Conservation (phyloP, 2,329 filamentous ascomycete genomes). For the Penicillium sp. region DNA sequence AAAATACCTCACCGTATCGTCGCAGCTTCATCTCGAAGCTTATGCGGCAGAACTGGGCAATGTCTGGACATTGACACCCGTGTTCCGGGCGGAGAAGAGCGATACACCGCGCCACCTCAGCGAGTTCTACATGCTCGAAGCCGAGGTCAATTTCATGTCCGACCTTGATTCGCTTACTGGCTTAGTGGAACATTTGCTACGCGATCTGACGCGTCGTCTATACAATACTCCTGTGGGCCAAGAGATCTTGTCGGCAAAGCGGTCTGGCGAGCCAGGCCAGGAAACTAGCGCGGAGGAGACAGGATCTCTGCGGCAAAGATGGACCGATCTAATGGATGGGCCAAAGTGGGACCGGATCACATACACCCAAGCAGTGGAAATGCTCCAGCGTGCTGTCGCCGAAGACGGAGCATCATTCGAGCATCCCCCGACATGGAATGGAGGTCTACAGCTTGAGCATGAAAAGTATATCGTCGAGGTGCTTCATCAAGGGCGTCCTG, state of each 20-base stretch:
- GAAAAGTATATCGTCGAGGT: conserved; percentile 78
- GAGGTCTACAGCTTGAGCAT: conserved; percentile 83
- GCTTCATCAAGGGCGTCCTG: conserved; percentile 63
- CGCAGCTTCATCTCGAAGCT: conserved; percentile 90
- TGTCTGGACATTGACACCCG: conserved; percentile 92
- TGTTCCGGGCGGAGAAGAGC: conserved; percentile 88
- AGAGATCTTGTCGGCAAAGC: conserved; percentile 54
- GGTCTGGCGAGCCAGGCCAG: conserved; percentile 42
- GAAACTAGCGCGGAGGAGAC: conserved; percentile 32
- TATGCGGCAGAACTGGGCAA: conserved; percentile 82
- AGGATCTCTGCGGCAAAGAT: conserved; percentile 61
- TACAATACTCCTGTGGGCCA: conserved; percentile 51
- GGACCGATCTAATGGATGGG: conserved; percentile 62
- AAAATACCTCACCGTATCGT: conserved; percentile 96
- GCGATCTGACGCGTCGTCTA: conserved; percentile 52
- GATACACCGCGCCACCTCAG: conserved; percentile 91
- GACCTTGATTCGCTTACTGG: conserved; percentile 70
- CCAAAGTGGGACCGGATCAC: conserved; percentile 74
- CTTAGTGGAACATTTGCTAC: conserved; percentile 75
- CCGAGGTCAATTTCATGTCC: conserved; percentile 76
- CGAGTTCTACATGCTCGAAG: conserved; percentile 99
- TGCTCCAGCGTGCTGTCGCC: conserved; percentile 60
- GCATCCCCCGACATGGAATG: conserved; percentile 66
- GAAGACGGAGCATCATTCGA: conserved; percentile 58
- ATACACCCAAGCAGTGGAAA: conserved; percentile 72